Base-by-base conservation (phyloP, 805 yeast species). In the Cyberlindnera saturnus region DNA sequence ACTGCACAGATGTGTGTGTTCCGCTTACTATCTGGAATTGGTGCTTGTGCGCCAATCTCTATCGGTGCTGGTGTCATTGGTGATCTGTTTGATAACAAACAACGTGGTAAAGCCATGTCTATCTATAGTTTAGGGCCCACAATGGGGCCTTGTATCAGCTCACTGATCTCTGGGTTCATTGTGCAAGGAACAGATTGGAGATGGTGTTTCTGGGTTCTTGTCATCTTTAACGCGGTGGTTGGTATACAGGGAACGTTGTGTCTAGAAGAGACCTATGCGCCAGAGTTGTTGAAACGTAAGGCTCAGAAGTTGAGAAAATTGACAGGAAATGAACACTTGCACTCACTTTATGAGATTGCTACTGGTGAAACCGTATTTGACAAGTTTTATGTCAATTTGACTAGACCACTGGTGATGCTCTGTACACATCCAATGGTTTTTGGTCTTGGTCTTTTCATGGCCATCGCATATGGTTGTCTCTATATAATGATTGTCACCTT, bases 21-120 rank as follows among this genome's bases (percentile, higher is more conserved):
- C 46, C 66, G 89, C 37, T 75, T 81, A 40, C 56, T 82, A 1
- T 82, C 84, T 2, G 89, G 89, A 3, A 59, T 74, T n/a, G 77
- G 80, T 40, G 86, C 84, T 6, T 74, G 82, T 41, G 81, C 85
- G 0, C 82, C 88, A 2, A 63, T 82, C 32, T 77, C 81, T 37
- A 81, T 81, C 8, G 86, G 86, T 19, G 85, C 86, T 1, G 88
- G 87, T 17, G 74, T 78, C 7, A 62, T 82, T 34, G 79, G 84
- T 16, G 89, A 82, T 54, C 54, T 82, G 47, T 82, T 70, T 55
- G 66, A 66, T 40, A 75, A 73, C 46, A 57, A 65, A 38, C 68
- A 73, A 30, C 68, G 87, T 40, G 77, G 74, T 40, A 56, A 65
- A 32, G 83, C 84, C 1, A 64, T 81, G 66, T 77, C 82, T 2